These are phyloP conservation scores for Starmerella floris DNA, from an alignment of 805 yeast genomes.

Conservation along the genomic window DNA sequence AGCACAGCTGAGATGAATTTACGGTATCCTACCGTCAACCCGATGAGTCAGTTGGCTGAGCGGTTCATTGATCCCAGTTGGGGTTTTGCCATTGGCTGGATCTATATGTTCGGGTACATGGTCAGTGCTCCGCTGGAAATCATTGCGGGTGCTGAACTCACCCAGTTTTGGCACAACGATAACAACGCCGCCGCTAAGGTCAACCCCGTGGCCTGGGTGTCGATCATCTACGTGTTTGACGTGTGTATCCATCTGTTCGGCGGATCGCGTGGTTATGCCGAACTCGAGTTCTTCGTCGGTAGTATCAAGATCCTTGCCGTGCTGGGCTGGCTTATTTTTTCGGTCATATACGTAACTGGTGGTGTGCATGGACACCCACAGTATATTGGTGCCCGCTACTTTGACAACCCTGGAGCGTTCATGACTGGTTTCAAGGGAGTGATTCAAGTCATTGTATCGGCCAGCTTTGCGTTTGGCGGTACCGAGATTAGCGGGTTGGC, in stretches of 20 bases:
- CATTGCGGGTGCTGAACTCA: conserved; percentile 45
- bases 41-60: conserved; percentile 52
- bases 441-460: conserved; percentile 43
- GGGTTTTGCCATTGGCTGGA: conserved; percentile 59
- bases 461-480: conserved; percentile 54
- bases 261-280: conserved; percentile 50
- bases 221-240: conserved; percentile 40
- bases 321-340: conserved; percentile 46
- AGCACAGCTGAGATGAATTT: conserved; percentile 60
- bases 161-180: conserved; percentile 41
- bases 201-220: conserved; percentile 43
- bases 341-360: conserved; percentile 37
- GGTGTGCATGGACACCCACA: conserved; percentile 38
- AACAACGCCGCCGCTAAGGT: conserved; percentile 30
- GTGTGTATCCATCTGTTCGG: conserved; percentile 23
- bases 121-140: conserved; percentile 51
- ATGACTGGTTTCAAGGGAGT: conserved; percentile 45
- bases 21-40: conserved; percentile 50
- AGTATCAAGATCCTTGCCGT: conserved; percentile 45
- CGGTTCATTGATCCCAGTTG: conserved; percentile 53
- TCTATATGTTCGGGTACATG: conserved; percentile 42
- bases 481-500: conserved; percentile 57
- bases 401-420: conserved; percentile 57
- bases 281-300: conserved; percentile 50
- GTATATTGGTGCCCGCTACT: conserved; percentile 56